phyloP scores from a whole-genome alignment of 148 eudicot species.

The Polygonum maritimum region DNA sequence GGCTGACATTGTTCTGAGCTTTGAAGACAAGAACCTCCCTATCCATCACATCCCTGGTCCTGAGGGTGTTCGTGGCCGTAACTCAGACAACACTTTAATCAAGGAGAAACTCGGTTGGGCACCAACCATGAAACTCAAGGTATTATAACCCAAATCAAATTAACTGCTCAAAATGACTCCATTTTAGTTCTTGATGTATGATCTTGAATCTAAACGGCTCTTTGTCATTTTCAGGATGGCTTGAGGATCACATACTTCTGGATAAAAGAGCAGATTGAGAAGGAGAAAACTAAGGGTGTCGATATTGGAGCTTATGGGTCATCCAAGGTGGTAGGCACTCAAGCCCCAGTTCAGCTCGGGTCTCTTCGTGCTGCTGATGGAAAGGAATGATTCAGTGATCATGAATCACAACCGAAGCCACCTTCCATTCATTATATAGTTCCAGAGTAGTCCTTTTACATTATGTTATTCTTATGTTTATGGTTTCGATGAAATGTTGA shows the following conservation, averaged over 20 bases:
- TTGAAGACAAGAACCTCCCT: constrained; percentile 67
- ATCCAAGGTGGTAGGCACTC: constrained; percentile 89
- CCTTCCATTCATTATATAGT: neutral
- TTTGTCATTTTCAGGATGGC: constrained; percentile 52
- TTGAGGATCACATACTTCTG: constrained; percentile 87
- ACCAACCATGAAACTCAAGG: constrained; percentile 88
- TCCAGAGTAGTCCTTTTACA: neutral
- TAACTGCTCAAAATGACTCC: neutral
- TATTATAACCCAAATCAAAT: constrained; percentile 9
- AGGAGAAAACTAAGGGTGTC: constrained; percentile 64
- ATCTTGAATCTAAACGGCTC: neutral
- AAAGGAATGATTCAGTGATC: constrained; percentile 40
- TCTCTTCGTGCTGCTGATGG: constrained; percentile 97
- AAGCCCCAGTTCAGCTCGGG: constrained; percentile 90
- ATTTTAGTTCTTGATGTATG: too few species aligned
- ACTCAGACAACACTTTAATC: constrained; percentile 88
- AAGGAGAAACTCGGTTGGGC: constrained; percentile 99
- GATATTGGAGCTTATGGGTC: constrained; percentile 69
- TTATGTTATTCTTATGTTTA: neutral
- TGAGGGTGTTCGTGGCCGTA: constrained; percentile 96
- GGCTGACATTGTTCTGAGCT: constrained; percentile 91
- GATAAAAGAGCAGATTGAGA: constrained; percentile 93
- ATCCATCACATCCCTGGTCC: constrained; percentile 98
- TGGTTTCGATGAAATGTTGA: neutral
- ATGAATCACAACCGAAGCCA: neutral